Evolutionary conservation across 768 basidiomycete genomes (phyloP), one percentile per base, ranked within the genome.

Genomic region (Mycena olivaceomarginata): DNA sequence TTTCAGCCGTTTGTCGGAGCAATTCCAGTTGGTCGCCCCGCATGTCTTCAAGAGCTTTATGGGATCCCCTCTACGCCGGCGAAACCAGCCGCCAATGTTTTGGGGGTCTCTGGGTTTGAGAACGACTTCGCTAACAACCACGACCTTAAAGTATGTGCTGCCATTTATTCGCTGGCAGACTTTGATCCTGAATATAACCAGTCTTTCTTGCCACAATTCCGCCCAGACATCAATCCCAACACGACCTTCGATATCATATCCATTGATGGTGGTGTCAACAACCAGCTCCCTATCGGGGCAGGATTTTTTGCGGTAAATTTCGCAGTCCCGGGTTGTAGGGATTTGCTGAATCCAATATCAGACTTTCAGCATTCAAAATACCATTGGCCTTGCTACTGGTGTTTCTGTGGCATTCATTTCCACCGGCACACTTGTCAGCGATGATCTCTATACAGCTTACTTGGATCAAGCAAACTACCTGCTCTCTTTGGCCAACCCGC

Each of bases 41-140:
- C 25, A 6, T 69, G 67, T 25, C 8, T 69, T 31, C 31, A 31
- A 31, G 3, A 31, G 31, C 31, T 31, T 31, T 31, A 31, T 31
- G 31, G 31, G 31, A 69, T 69, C n/a, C 53, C 67, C 15, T 39
- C 41, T 31, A 53, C 53, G 18, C 37, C 51, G 4, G 51, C 67
- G 0, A 53, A 56, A n/a, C 18, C 51, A 15, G 67, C n/a, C 4
- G 51, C 53, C 9, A 40, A 57, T 20, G 37, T 53, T 15, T 25
- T 69, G 9, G 67, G 51, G 4, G 39, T 69, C 18, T 69, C 67
- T 15, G 67, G 67, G 2, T 69, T 69, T 16, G n/a, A 40, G 16
- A 43, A 69, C 25, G 53, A 40, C 20, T 69, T 69, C 18, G 67
- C 67, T 15, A 69, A 69, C 22, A 37, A 56, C 18, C 67, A 48